phyloP scores from a whole-genome alignment of 2,329 filamentous ascomycete genomes.

The Fusarium gaditjirri region DNA sequence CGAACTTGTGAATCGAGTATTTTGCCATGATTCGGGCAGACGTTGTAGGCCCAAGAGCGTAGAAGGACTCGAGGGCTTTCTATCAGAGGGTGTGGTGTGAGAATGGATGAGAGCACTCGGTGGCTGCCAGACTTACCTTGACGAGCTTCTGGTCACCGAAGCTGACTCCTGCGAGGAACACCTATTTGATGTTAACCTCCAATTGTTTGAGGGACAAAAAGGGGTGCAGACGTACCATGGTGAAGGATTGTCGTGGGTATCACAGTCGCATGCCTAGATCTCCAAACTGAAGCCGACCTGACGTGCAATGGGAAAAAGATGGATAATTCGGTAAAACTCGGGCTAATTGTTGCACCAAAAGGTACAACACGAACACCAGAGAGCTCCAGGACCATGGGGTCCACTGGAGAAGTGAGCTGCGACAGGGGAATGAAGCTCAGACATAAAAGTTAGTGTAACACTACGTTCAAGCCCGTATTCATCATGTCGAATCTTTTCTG shows the following conservation, averaged over 20 bases:
- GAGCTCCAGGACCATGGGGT: conserved; percentile 5
- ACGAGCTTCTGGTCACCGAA: conserved; percentile 87
- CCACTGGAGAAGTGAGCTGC: not conserved
- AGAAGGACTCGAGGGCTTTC: conserved; percentile 86
- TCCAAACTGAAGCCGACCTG: conserved; percentile 18
- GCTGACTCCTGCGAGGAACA: conserved; percentile 87
- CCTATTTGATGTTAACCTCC: conserved; percentile 57
- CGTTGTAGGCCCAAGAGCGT: conserved; percentile 78
- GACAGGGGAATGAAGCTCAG: not conserved
- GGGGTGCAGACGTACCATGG: conserved; percentile 35
- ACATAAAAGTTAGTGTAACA: conserved; percentile 1
- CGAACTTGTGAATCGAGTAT: conserved; percentile 85
- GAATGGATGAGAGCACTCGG: conserved; percentile 2
- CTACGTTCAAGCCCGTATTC: not conserved
- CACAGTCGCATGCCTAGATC: conserved; percentile 38
- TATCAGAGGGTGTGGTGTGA: conserved; percentile 43
- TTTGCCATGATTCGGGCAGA: conserved; percentile 85
- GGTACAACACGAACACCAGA: not conserved
- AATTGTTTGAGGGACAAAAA: too few species aligned
- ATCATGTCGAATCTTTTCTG: conserved; percentile 10
- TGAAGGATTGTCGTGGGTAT: conserved; percentile 34
- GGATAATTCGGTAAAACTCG: conserved; percentile 42
- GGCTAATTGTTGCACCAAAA: conserved; percentile 37
- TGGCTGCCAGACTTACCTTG: conserved; percentile 67
- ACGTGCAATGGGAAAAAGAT: conserved; percentile 37